A percentile compares a stretch with the other conserved stretches of the same genome.
Evolutionary conservation across 768 basidiomycete species (phyloP).

Genomic region (Cystofilobasidium bisporidii): DNA sequence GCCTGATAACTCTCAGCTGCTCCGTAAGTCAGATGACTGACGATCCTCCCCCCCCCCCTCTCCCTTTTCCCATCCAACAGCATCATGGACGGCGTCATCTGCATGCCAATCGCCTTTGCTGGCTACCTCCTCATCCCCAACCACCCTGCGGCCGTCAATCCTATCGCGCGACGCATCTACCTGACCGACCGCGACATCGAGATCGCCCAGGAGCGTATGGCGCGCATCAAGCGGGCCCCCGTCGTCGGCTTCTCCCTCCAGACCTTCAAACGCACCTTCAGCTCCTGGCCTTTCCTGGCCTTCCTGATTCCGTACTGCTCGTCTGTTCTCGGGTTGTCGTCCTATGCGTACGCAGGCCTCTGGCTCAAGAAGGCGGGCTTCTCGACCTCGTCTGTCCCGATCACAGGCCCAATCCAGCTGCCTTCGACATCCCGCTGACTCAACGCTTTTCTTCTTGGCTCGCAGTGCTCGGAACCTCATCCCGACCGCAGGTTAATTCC

Average conservation of each 20-base stretch:
- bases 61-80: too few relatives aligned
- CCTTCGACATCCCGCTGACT: too few relatives aligned
- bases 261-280: conserved; percentile 30
- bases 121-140: conserved; percentile 32
- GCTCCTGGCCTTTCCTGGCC: conserved; percentile 28
- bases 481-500: conserved; percentile 31
- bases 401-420: too few relatives aligned
- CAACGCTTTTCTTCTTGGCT: too few relatives aligned
- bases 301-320: conserved; percentile 30
- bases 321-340: conserved; percentile 28
- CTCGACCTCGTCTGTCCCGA: not conserved
- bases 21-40: too few relatives aligned
- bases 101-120: conserved; percentile 30
- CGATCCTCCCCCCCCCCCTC: too few relatives aligned
- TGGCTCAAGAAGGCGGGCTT: conserved; percentile 28
- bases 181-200: conserved; percentile 29
- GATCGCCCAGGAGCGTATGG: conserved; percentile 24
- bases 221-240: conserved; percentile 17
- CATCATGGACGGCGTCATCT: conserved; percentile 27
- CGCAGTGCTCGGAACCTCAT: conserved; percentile 9
- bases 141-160: conserved; percentile 24
- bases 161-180: conserved; percentile 22
- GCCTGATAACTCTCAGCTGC: too few relatives aligned
- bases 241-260: conserved; percentile 28
- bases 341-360: conserved; percentile 31